Percentiles rank a stretch among this genome's conserved stretches.
phyloP scores from a whole-genome alignment of 179 eudicot genomes.

The Actinidia chinensis region DNA sequence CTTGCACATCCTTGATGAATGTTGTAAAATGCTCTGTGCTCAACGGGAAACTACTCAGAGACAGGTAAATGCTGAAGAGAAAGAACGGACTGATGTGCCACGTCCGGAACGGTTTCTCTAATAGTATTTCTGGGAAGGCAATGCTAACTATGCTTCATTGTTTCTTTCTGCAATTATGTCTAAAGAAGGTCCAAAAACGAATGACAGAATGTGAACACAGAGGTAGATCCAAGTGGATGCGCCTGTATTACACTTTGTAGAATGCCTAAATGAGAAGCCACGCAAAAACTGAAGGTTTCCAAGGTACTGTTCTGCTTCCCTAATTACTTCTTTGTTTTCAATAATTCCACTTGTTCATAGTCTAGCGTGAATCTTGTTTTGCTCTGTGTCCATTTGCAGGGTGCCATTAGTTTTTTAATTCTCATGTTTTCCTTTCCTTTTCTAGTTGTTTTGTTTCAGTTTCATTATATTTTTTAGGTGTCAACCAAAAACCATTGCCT shows the following conservation, averaged over 20 bases:
- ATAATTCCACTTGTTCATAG: not conserved
- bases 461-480: too few relatives aligned
- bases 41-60: constrained; percentile 97
- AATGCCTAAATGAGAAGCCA: constrained; percentile 68
- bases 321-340: not conserved
- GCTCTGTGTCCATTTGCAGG: too few relatives aligned
- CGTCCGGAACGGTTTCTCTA: too few relatives aligned
- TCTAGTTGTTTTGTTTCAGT: too few relatives aligned
- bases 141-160: constrained; percentile 21
- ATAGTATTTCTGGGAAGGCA: not conserved
- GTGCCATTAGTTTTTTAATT: too few relatives aligned
- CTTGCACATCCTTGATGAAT: constrained; percentile 80
- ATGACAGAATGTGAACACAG: constrained; percentile 66
- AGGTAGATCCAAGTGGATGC: constrained; percentile 94
- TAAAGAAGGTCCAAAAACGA: constrained; percentile 62
- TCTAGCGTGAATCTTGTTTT: not conserved
- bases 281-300: constrained; percentile 67
- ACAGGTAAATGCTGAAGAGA: constrained; percentile 88
- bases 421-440: too few relatives aligned
- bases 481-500: too few relatives aligned
- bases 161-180: constrained; percentile 39
- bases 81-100: constrained; percentile 76
- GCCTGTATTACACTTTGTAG: constrained; percentile 66
- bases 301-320: constrained; percentile 43
- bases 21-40: constrained; percentile 75